Percentiles rank a stretch among this genome's conserved stretches.
Evolutionary conservation across 345 rosid species (phyloP).

Genomic region (Cardamine chenopodiifolia): DNA sequence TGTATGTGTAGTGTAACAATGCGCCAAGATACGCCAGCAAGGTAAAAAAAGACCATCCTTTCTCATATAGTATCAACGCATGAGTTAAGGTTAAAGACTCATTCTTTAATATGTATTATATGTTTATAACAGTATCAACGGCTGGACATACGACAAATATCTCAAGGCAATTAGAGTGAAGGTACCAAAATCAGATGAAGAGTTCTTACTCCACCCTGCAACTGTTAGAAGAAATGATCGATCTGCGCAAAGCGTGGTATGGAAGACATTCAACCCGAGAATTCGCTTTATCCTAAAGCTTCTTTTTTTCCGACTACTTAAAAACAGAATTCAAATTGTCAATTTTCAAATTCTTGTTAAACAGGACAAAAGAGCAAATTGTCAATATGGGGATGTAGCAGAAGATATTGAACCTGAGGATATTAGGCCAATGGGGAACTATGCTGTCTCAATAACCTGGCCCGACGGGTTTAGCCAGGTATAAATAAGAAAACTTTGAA

Average conservation of each 20-base stretch:
- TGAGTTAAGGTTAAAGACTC: neutral
- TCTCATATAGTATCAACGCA: neutral
- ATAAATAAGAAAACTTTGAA: slow-evolving; percentile 12
- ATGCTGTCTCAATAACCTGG: slow-evolving; percentile 95
- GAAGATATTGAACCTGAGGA: slow-evolving; percentile 92
- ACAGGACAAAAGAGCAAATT: slow-evolving; percentile 89
- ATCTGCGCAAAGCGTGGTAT: slow-evolving; percentile 95
- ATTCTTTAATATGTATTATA: slow-evolving; percentile 10
- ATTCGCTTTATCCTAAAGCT: slow-evolving; percentile 5
- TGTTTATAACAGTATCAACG: slow-evolving; percentile 64
- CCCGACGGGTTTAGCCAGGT: slow-evolving; percentile 96
- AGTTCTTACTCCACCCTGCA: slow-evolving; percentile 90
- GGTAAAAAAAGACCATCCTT: slow-evolving; percentile 46
- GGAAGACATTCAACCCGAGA: neutral
- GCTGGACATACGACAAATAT: slow-evolving; percentile 80
- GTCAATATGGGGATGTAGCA: slow-evolving; percentile 70
- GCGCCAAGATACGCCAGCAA: slow-evolving; percentile 97
- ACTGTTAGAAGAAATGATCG: slow-evolving; percentile 91
- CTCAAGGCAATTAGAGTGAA: slow-evolving; percentile 82
- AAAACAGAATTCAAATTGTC: too few species aligned
- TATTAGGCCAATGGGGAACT: slow-evolving; percentile 93
- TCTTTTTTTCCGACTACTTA: neutral
- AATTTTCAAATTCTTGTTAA: neutral
- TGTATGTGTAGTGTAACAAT: slow-evolving; percentile 88
- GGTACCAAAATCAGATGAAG: slow-evolving; percentile 90